Conservation (phyloP, 768 basidiomycete species). For the Podaxis sp. region DNA sequence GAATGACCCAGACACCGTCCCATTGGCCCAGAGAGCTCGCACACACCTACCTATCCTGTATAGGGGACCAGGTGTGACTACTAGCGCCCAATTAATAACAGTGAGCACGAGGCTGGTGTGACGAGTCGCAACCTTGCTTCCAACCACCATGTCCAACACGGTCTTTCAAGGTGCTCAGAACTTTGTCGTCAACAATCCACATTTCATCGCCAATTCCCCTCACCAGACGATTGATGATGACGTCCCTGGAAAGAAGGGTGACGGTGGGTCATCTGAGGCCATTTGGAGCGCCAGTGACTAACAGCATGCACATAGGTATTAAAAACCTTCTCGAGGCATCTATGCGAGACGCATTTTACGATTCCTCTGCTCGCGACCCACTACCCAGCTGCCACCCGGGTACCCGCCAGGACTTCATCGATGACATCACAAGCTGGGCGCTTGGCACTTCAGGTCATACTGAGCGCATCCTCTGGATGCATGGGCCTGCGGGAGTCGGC, state of each 20-base stretch:
- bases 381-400: not conserved
- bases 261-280: not conserved
- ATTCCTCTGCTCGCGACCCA: not conserved
- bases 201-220: too few relatives aligned
- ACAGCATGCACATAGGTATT: not conserved
- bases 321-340: not conserved
- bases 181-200: too few relatives aligned
- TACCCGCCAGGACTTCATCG: not conserved
- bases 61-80: too few relatives aligned
- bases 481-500: constrained; percentile 1
- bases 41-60: too few relatives aligned
- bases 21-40: too few relatives aligned
- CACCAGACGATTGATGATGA: too few relatives aligned
- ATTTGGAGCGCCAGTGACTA: not conserved
- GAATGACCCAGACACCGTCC: too few relatives aligned
- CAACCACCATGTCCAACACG: too few relatives aligned
- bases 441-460: not conserved
- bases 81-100: too few relatives aligned
- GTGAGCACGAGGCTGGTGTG: too few relatives aligned
- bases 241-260: not conserved
- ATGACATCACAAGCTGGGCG: not conserved
- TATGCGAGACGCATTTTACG: not conserved
- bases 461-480: constrained; percentile 2
- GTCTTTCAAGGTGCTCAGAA: too few relatives aligned
- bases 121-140: too few relatives aligned